Conservation (phyloP, 2,329 filamentous ascomycete genomes). For the Aureobasidium melanogenum region DNA sequence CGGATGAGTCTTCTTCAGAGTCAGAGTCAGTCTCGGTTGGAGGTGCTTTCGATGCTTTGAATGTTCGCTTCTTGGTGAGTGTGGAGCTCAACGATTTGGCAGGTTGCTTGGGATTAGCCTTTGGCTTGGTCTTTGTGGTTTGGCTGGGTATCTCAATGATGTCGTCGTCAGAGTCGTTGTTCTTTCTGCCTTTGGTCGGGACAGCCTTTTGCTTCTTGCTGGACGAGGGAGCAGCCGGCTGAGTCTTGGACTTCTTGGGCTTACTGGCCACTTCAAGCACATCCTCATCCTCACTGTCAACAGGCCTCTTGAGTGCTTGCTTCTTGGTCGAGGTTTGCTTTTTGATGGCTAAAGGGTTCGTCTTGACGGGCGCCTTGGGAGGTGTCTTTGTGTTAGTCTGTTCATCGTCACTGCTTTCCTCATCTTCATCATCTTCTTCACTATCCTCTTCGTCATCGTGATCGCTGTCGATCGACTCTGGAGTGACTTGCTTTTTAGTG, state of each 20-base stretch:
- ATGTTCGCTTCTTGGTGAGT: neutral
- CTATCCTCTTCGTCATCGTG: neutral
- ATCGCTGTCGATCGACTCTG: neutral
- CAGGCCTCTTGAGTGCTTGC: neutral
- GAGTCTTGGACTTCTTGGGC: neutral
- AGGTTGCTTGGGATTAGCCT: neutral
- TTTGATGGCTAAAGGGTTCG: neutral
- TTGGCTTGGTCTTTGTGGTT: neutral
- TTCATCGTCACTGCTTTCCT: neutral
- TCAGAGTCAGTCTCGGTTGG: neutral
- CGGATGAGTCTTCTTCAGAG: neutral
- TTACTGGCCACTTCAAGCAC: neutral
- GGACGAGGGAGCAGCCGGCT: neutral
- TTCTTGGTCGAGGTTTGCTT: neutral
- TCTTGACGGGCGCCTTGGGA: neutral
- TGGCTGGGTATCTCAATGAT: neutral
- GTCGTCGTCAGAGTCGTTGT: neutral
- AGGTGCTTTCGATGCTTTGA: neutral
- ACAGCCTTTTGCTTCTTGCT: neutral
- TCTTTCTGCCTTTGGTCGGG: neutral
- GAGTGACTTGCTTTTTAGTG: neutral
- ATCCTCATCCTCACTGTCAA: neutral
- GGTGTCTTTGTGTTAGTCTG: neutral
- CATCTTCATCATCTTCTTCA: neutral
- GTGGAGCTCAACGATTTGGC: neutral